Conservation (phyloP, 1,139 yeast species). For the Arxiozyma heterogenica region DNA sequence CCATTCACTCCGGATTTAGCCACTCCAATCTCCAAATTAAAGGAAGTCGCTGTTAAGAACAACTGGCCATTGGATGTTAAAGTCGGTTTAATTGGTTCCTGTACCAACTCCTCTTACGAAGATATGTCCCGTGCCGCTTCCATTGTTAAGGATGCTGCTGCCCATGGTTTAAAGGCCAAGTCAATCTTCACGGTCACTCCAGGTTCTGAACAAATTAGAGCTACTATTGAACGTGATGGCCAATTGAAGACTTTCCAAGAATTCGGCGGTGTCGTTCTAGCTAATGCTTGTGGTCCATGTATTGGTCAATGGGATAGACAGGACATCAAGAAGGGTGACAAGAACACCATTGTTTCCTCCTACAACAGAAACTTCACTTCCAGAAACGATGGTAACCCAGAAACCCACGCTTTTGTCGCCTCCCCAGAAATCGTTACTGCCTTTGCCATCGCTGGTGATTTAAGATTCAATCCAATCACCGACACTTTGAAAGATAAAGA, state of each 20-base stretch:
- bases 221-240: slow-evolving; percentile 97
- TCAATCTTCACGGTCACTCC: slow-evolving; percentile 91
- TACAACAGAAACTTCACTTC: slow-evolving; percentile 99
- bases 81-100: slow-evolving; percentile 97
- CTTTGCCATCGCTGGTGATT: slow-evolving; percentile 93
- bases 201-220: slow-evolving; percentile 98
- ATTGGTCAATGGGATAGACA: slow-evolving; percentile 99
- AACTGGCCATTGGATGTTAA: slow-evolving; percentile 92
- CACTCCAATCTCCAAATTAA: slow-evolving; percentile 89
- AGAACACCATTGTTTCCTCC: slow-evolving; percentile 95
- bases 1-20: slow-evolving; percentile 99
- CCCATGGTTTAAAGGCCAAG: slow-evolving; percentile 86
- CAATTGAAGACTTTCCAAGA: slow-evolving; percentile 82
- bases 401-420: slow-evolving; percentile 95
- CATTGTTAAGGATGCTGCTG: slow-evolving; percentile 80
- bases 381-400: slow-evolving; percentile 98
- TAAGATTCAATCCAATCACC: slow-evolving; percentile 95
- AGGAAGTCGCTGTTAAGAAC: slow-evolving; percentile 76
- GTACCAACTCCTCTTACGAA: slow-evolving; percentile 98
- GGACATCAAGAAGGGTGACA: slow-evolving; percentile 94
- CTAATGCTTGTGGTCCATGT: slow-evolving; percentile 99
- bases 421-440: slow-evolving; percentile 98
- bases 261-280: slow-evolving; percentile 91
- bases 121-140: slow-evolving; percentile 98
- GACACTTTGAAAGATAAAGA: slow-evolving; percentile 89